These are phyloP conservation scores for Suillus variegatus DNA, from an alignment of 768 basidiomycete species.

Conservation along the genomic window DNA sequence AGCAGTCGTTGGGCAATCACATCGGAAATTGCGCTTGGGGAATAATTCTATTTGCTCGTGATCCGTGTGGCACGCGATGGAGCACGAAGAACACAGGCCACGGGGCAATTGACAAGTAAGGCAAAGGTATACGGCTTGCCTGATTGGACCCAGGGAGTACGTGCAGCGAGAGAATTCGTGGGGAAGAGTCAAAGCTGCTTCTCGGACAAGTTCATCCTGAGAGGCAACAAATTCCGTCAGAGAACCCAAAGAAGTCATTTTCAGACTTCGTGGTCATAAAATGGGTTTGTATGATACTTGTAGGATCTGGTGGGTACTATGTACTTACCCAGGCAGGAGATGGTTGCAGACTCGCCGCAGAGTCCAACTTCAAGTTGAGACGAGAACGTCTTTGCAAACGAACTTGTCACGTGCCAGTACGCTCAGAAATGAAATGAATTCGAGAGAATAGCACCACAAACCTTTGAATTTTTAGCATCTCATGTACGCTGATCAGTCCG, in stretches of 20 bases:
- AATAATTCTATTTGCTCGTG: slow-evolving; percentile 88
- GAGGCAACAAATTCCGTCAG: slow-evolving; percentile 26
- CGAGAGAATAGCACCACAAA: no score
- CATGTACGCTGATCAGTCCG: background rate
- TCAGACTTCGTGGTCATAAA: background rate
- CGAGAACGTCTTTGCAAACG: background rate
- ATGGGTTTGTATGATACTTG: background rate
- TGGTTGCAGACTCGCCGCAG: background rate
- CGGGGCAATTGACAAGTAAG: slow-evolving; percentile 65
- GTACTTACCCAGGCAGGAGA: background rate
- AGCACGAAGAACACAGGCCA: slow-evolving; percentile 82
- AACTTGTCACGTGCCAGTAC: background rate
- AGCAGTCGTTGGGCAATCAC: slow-evolving; percentile 77
- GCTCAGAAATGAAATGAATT: background rate
- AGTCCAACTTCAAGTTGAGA: background rate
- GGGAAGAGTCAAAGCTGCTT: slow-evolving; percentile 54
- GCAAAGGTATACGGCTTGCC: slow-evolving; percentile 84
- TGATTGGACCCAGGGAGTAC: slow-evolving; percentile 57
- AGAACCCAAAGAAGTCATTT: slow-evolving; percentile 30
- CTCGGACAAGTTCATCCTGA: slow-evolving; percentile 31
- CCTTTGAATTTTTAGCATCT: no score
- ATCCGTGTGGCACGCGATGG: slow-evolving; percentile 83
- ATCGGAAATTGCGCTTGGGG: slow-evolving; percentile 80
- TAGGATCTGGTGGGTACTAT: background rate
- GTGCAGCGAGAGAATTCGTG: slow-evolving; percentile 68